A percentile compares a stretch with the other conserved stretches of the same genome.
phyloP scores from a whole-genome alignment of 306 rosid species.

The Cicer cuneatum region DNA sequence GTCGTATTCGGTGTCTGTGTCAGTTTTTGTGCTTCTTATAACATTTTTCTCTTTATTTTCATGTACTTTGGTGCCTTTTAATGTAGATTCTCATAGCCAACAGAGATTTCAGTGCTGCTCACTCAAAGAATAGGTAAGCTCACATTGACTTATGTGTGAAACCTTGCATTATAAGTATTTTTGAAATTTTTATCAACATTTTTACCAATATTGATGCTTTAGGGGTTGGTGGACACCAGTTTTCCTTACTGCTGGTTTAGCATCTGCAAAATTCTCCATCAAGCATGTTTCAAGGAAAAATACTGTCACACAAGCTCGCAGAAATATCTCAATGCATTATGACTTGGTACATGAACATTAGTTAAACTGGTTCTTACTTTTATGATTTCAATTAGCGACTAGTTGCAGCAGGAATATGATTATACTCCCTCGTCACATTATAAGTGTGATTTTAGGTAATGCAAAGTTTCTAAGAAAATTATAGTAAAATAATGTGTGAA shows the following conservation, averaged over 20 bases:
- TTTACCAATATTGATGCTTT: not conserved
- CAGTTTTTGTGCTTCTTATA: not conserved
- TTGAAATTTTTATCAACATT: not conserved
- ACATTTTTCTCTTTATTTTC: not conserved
- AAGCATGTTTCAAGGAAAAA: conserved; percentile 75
- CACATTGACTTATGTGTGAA: not conserved
- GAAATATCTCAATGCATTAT: conserved; percentile 87
- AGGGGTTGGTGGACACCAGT: conserved; percentile 98
- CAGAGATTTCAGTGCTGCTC: conserved; percentile 48
- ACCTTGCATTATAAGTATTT: not conserved
- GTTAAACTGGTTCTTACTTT: not conserved
- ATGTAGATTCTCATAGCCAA: conserved; percentile 71
- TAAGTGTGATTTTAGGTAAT: too few species aligned
- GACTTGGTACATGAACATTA: conserved; percentile 59
- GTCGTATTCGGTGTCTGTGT: too few species aligned
- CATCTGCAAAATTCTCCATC: conserved; percentile 74
- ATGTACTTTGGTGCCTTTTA: not conserved
- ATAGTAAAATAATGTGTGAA: too few species aligned
- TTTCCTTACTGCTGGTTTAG: conserved; percentile 70
- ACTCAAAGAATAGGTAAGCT: conserved; percentile 50
- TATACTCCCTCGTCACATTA: too few species aligned
- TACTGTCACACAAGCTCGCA: conserved; percentile 82
- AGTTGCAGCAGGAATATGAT: conserved; percentile 3
- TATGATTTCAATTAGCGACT: not conserved
- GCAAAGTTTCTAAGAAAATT: too few species aligned